phyloP scores from a whole-genome alignment of 176 grass and related monocot species.

The Musa beccarii region DNA sequence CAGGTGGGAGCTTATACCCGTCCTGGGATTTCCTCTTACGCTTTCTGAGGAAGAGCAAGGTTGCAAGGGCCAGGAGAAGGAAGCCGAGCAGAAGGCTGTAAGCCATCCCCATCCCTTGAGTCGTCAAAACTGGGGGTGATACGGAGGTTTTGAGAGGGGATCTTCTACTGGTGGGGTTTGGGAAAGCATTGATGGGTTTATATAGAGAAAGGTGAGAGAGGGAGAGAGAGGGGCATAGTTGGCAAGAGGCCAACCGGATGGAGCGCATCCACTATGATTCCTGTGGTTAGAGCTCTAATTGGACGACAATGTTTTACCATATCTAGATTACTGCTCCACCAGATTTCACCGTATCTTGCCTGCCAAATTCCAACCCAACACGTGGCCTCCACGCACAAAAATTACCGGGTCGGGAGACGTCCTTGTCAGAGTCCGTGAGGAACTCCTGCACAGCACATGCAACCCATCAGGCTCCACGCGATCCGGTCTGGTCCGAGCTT shows the following conservation, averaged over 20 bases:
- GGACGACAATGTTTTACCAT: too few species aligned
- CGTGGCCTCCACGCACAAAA: too few species aligned
- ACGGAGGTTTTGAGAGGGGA: not conserved
- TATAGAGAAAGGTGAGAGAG: not conserved
- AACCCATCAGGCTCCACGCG: too few species aligned
- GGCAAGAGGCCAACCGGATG: not conserved
- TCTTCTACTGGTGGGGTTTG: not conserved
- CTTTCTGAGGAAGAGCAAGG: slow-evolving; percentile 19
- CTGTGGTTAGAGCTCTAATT: not conserved
- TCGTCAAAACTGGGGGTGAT: too few species aligned
- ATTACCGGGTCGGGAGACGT: too few species aligned
- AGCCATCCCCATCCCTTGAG: slow-evolving; percentile 27
- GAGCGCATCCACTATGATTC: not conserved
- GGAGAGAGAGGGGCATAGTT: too few species aligned
- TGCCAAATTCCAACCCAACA: too few species aligned
- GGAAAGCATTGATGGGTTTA: not conserved
- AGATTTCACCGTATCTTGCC: too few species aligned
- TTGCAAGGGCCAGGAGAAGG: slow-evolving; percentile 15
- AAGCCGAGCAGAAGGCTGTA: slow-evolving; percentile 8
- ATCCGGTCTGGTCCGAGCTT: too few species aligned
- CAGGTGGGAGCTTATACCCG: slow-evolving; percentile 49
- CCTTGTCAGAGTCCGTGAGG: too few species aligned
- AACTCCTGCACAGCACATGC: too few species aligned
- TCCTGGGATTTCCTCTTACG: slow-evolving; percentile 11
- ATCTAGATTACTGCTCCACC: too few species aligned